Evolutionary conservation across 768 basidiomycete genomes (phyloP).

Genomic region (Lactarius sanguifluus): DNA sequence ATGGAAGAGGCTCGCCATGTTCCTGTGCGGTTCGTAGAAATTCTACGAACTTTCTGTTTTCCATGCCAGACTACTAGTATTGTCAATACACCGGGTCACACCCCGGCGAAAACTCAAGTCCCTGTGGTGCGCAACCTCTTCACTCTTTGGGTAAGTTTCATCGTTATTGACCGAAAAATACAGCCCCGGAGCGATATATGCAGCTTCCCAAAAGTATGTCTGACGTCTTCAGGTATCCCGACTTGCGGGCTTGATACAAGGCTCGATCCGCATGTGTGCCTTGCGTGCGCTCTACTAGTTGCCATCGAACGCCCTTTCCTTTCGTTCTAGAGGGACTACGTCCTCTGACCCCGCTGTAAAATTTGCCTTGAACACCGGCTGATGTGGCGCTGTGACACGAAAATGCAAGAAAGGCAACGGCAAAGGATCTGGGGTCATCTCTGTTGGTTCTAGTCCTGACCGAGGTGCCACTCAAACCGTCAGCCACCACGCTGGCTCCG

Average conservation of each 20-base stretch:
- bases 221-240: not conserved
- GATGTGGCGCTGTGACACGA: conserved; percentile 19
- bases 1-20: not conserved
- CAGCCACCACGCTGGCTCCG: conserved; percentile 22
- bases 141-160: not conserved
- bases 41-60: not conserved
- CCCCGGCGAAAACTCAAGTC: not conserved
- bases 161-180: not conserved
- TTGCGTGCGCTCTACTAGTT: conserved; percentile 4
- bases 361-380: conserved; percentile 16
- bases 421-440: conserved; percentile 15
- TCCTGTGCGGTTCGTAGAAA: not conserved
- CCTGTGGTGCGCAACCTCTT: not conserved
- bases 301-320: conserved; percentile 1
- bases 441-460: conserved; percentile 26
- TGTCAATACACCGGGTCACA: not conserved
- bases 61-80: not conserved
- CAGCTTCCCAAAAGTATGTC: not conserved
- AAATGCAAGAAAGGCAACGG: conserved; percentile 25
- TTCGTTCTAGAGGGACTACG: conserved; percentile 9
- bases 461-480: conserved; percentile 16
- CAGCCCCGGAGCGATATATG: not conserved
- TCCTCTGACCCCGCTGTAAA: conserved; percentile 1
- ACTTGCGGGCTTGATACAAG: not conserved
- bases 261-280: conserved; percentile 4